Percentiles rank a stretch among this genome's conserved stretches.
Conservation (phyloP, 306 rosid genomes). For the Cicer chorassanicum region DNA sequence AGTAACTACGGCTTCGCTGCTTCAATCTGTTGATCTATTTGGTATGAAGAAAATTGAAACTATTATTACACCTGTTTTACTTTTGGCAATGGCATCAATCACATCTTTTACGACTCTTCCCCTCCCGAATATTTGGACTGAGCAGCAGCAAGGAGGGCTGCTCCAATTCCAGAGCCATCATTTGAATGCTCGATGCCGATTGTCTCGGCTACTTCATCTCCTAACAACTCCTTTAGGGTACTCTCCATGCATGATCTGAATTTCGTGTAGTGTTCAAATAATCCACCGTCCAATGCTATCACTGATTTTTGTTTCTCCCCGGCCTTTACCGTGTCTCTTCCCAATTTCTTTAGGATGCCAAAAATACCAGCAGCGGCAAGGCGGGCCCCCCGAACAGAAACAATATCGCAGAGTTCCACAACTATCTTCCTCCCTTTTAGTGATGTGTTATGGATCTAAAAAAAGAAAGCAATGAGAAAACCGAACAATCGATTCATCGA, state of each 20-base stretch:
- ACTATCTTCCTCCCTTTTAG: constrained; percentile 71
- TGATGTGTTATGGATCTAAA: constrained; percentile 75
- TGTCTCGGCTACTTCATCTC: constrained; percentile 66
- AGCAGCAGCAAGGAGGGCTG: constrained; percentile 95
- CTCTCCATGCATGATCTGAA: constrained; percentile 81
- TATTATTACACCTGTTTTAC: constrained; percentile 46
- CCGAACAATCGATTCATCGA: constrained; percentile 22
- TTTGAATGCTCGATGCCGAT: constrained; percentile 68
- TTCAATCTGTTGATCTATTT: constrained; percentile 44
- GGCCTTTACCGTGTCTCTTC: constrained; percentile 71
- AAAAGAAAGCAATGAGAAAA: constrained; percentile 29
- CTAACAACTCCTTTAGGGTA: constrained; percentile 79
- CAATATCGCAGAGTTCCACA: constrained; percentile 69
- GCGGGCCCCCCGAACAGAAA: constrained; percentile 86
- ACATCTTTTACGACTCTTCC: constrained; percentile 58
- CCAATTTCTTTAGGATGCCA: constrained; percentile 84
- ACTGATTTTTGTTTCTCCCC: constrained; percentile 80
- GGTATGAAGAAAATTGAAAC: constrained; percentile 50
- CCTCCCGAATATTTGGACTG: constrained; percentile 76
- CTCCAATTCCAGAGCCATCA: constrained; percentile 97
- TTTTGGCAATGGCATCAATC: constrained; percentile 37
- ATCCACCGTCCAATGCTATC: constrained; percentile 88
- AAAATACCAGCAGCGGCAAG: constrained; percentile 84
- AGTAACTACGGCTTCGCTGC: constrained; percentile 48
- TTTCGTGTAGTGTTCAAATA: constrained; percentile 80